Evolutionary conservation across 768 basidiomycete genomes (phyloP), one percentile per base, ranked within the genome.

Genomic region (Boletus subparvulus): DNA sequence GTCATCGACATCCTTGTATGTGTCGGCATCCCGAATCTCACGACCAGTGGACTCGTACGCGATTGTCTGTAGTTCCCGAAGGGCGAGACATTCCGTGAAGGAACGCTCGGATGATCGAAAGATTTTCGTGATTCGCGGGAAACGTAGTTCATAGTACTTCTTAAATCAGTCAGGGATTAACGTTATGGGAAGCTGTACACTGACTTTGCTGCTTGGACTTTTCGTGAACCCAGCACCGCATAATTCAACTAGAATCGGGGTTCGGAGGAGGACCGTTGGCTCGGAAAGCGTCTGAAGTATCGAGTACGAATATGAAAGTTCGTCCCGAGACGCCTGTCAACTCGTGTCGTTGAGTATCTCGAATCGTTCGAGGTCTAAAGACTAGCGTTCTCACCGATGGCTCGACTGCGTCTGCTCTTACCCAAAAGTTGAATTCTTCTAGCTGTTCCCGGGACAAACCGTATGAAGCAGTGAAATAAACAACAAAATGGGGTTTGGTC

Each of bases 201-300:
- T 50, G 52, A 90, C 90, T 64, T 80, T 74, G 65, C 82, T 81
- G 26, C 73, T 61, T 0, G 76, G 74, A n/a, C 84, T 72, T 66
- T 89, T 90, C 32, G 87, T 88, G 64, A 93, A 95, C 2, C 92
- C 89, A 5, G 89, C 93, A 13, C 93, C 92, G 57, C 83, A 85
- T 5, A 95, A 65, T 63, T 94, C 92, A 3, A 79, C 84, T 6
- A 90, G 75, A 16, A 92, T 63, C 2, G 92, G 92, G 30, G 73
- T 73, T 12, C 73, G 70, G 26, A 95, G 73, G 55, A 94, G 67
- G 4, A 84, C 69, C 0, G 74, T 66, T 6, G 93, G 93, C 3
- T 73, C 73, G 1, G 69, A 56, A 17, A 89, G 73, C 0, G 79
- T 77, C 5, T 67, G 64, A 19, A 79, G 78, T 17, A 90, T 52